Evolutionary conservation across 768 basidiomycete species (phyloP), one percentile per base, ranked within the genome.

Genomic region (Chlorophyllum brunneum): DNA sequence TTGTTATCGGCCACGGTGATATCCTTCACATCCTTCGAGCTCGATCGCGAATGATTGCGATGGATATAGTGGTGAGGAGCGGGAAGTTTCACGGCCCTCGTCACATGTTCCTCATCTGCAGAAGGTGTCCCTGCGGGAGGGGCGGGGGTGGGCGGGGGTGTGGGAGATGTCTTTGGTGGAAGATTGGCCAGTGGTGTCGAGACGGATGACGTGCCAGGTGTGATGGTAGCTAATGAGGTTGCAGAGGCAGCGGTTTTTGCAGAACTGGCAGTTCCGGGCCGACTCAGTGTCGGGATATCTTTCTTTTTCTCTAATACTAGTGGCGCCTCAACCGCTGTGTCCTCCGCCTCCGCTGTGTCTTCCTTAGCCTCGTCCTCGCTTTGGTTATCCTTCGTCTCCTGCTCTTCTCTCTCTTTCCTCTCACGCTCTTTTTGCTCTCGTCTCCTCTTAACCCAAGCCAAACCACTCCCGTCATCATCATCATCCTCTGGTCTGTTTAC

Each of bases 401-500:
- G 57, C 44, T 63, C 68, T 61, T 65, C 66, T 44, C 63, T 65
- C 56, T 75, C 75, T 37, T 58, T 58, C 63, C 66, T 66, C 64
- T 79, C 81, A 51, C 61, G 66, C 67, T 88, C 83, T 43, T 77
- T 66, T 60, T 75, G 69, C 62, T 83, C 83, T 58, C 79, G 70
- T 36, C 92, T 65, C 56, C 66, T 71, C 69, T 76, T 81, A 22
- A 94, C 77, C 92, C 92, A 95, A 0, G 76, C 83, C 82, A 93
- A 85, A 8, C 92, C 92, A 65, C 86, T 87, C 1, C 90, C 91
- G 58, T 93, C 92, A 54, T 92, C 88, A 16, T 87, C 86, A 1
- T 70, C 77, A 27, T 60, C 70, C 38, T 56, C 62, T n/a, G 37
- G 40, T 46, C 24, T 33, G 7, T n/a, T 20, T 10, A 10, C 36